These are phyloP conservation scores for Solanum ossicruentum DNA, from an alignment of 257 asterid species.

Conservation along the genomic window DNA sequence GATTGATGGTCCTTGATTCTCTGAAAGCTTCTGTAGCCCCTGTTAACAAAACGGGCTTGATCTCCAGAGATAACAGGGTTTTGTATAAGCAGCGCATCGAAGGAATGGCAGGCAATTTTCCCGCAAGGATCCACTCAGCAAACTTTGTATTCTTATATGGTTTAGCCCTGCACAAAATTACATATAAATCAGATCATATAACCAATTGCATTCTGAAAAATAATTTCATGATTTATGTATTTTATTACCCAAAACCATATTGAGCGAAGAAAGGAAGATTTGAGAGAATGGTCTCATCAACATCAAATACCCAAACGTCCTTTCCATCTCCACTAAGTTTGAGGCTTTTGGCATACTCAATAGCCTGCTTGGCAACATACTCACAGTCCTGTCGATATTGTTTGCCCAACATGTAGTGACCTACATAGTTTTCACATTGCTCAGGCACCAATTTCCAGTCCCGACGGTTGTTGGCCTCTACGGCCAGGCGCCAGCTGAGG, in stretches of 20 bases:
- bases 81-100: slow-evolving; percentile 18
- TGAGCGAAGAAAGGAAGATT: slow-evolving; percentile 28
- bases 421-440: slow-evolving; percentile 37
- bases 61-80: slow-evolving; percentile 10
- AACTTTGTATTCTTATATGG: slow-evolving; percentile 27
- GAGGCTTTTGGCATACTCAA: slow-evolving; percentile 23
- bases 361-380: slow-evolving; percentile 28
- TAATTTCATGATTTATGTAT: neutral
- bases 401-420: slow-evolving; percentile 45
- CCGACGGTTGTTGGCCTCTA: slow-evolving; percentile 40
- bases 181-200: too few species aligned
- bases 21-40: slow-evolving; percentile 15
- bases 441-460: slow-evolving; percentile 33
- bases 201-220: neutral
- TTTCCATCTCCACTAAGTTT: slow-evolving; percentile 16
- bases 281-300: slow-evolving; percentile 39
- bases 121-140: slow-evolving; percentile 33
- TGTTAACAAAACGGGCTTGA: slow-evolving; percentile 24
- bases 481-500: slow-evolving; percentile 68
- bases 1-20: slow-evolving; percentile 8
- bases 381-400: slow-evolving; percentile 45
- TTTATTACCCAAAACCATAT: slow-evolving; percentile 20
- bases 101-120: slow-evolving; percentile 31
- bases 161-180: slow-evolving; percentile 13
- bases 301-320: slow-evolving; percentile 37